Evolutionary conservation across 768 basidiomycete genomes (phyloP).

Genomic region (Mycena polygramma): DNA sequence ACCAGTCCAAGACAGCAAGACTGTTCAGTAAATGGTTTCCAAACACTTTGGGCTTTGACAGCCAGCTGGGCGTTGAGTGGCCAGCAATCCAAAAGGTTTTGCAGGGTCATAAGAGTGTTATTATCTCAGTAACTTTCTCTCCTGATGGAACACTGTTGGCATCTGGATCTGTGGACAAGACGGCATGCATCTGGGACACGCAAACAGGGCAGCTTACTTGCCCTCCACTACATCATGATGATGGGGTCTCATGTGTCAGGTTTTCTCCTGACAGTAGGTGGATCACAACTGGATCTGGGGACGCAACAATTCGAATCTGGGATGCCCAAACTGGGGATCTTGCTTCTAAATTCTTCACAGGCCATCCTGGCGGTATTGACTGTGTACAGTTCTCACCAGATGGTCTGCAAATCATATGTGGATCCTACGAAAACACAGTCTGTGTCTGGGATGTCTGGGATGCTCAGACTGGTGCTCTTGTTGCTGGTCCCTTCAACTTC

Average conservation of each 20-base stretch:
- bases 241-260: too few species aligned
- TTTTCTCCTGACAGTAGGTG: too few species aligned
- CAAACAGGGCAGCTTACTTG: too few species aligned
- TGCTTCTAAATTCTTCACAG: neutral
- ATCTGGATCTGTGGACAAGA: neutral
- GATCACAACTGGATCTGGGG: too few species aligned
- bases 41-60: neutral
- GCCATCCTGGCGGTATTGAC: neutral
- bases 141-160: neutral
- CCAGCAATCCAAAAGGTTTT: too few species aligned
- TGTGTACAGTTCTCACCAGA: neutral
- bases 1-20: neutral
- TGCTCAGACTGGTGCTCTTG: neutral
- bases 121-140: neutral
- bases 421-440: neutral
- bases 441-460: neutral
- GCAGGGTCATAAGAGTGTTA: too few species aligned
- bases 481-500: too few species aligned
- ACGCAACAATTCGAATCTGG: too few species aligned
- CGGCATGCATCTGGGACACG: neutral
- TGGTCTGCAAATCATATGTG: neutral
- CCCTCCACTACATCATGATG: too few species aligned
- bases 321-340: too few species aligned
- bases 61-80: neutral
- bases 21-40: neutral